These are phyloP conservation scores for Curvularia sp. DNA, from an alignment of 2,329 filamentous ascomycete species.

Conservation along the genomic window DNA sequence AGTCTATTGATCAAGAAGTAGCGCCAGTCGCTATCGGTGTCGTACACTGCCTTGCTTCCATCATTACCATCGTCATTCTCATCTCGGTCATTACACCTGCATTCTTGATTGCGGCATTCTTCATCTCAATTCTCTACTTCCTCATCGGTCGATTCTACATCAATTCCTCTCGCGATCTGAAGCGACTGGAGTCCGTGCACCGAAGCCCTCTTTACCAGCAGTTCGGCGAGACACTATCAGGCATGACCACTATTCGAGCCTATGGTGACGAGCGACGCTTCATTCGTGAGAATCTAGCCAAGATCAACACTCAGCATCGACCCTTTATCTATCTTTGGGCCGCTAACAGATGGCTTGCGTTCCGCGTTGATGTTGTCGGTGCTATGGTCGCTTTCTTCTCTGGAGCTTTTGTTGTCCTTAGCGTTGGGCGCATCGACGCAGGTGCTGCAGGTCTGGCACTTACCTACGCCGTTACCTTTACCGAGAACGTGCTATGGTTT, in stretches of 20 bases:
- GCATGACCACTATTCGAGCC: conserved; percentile 95
- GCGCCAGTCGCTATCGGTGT: conserved; percentile 86
- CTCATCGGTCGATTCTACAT: conserved; percentile 88
- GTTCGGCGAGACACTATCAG: conserved; percentile 92
- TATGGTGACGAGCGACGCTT: conserved; percentile 95
- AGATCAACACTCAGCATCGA: conserved; percentile 88
- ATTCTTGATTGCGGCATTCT: conserved; percentile 84
- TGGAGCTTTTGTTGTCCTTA: conserved; percentile 86
- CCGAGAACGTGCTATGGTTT: conserved; percentile 95
- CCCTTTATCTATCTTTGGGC: conserved; percentile 98
- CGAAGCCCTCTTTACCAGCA: conserved; percentile 96
- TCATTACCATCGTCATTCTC: conserved; percentile 84
- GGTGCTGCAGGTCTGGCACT: conserved; percentile 92
- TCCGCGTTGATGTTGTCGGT: conserved; percentile 88
- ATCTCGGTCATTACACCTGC: conserved; percentile 89
- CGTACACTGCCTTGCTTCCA: conserved; percentile 69
- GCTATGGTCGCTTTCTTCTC: conserved; percentile 93
- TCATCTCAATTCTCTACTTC: conserved; percentile 85
- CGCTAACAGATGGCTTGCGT: conserved; percentile 93
- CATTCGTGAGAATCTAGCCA: conserved; percentile 84
- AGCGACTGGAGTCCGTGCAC: conserved; percentile 92
- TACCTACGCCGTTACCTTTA: conserved; percentile 95
- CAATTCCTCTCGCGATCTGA: conserved; percentile 90
- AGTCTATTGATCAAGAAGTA: conserved; percentile 94
- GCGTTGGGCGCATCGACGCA: conserved; percentile 81